Evolutionary conservation across 1,284 basidiomycete genomes (phyloP), one percentile per base, ranked within the genome.

Genomic region (Phylloboletellus chloephorus): DNA sequence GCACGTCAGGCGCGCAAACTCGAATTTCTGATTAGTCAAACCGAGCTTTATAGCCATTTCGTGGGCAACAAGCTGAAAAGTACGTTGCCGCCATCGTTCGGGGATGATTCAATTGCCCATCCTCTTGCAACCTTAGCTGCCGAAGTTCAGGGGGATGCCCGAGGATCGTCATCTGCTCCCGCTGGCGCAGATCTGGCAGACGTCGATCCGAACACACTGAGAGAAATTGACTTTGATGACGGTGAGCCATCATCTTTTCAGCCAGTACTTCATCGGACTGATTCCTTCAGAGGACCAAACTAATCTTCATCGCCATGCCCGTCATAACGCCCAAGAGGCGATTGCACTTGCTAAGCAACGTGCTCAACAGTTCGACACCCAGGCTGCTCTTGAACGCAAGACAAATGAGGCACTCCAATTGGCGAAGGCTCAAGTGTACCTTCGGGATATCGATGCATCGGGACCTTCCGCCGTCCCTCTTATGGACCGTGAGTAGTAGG

Each of bases 1-100:
- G 89, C 95, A 45, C 76, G 96, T 37, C 93, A 97, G 67, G 89
- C 94, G 3, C 79, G 96, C 52, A 98, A 98, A 67, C 79, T 99
- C 43, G 97, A 98, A 68, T 99, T 98, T 72, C 73, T 99, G 64
- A 95, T 99, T 66, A 98, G 92, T 47, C 96, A 98, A 67, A 98
- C 96, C 9, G 96, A 99, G 65, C 78, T 98, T 9, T 99, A 98
- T 68, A 96, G 91, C 53, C 96, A 99, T 71, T 98, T 98, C 73
- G 92, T 99, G 46, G 95, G 96, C 28, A 97, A 85, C 67, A 98
- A 98, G 69, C 78, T 98, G 55, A 97, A 96, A 70, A 98, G 88
- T 90, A 61, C 56, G 82, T 70, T 23, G 13, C 34, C 38, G 16
- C 39, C 17, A 28, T 39, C 30, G 37, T 32, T 36, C 22, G 33